Base-by-base conservation (phyloP, 2,329 filamentous ascomycete species). In the Calcarisporium arbuscula region DNA sequence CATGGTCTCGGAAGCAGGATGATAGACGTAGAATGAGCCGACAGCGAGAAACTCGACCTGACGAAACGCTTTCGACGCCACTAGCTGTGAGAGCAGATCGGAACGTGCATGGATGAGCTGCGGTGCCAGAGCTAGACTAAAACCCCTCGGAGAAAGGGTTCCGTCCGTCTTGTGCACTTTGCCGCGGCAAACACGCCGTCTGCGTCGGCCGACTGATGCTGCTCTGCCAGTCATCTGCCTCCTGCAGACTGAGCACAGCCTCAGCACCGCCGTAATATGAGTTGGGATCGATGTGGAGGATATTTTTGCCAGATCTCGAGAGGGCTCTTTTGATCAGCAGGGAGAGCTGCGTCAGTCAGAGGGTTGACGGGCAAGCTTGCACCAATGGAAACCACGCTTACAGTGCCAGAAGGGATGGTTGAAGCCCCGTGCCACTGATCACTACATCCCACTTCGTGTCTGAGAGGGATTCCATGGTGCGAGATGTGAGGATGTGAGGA, bases 41-140 rank as follows among this genome's bases (percentile, higher is more conserved):
- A 96, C 85, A 19, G 90, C 87, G 42, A 92, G 76, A 48, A 96
- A 96, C 54, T 96, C 90, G 30, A 98, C 74, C 62, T 95, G 89
- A 16, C 82, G 77, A 52, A 90, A 90, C 10, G 88, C 83, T 47
- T 81, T 83, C 6, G 90, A 95, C 3, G 88, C 87, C n/a, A 96
- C 85, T 12, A 96, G 75, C 49, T 80, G 74, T 8, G 79, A 75
- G 5, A 96, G 67, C 21, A 96, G 71, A 45, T 76, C 70, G 3
- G 89, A 94, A 35, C 82, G 81, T 8, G 85, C 77, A 59, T 95
- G 92, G 34, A 96, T 80, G 43, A 95, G 68, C 51, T 94, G 85
- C 6, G 92, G 89, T 15, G 87, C 83, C 8, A 96, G 69, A 2
- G 87, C 81, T 26, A 98, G 62, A 23, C 81, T 86, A 58, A 96